phyloP scores from a whole-genome alignment of 441 rosid genomes.

The Erodium trifolium region DNA sequence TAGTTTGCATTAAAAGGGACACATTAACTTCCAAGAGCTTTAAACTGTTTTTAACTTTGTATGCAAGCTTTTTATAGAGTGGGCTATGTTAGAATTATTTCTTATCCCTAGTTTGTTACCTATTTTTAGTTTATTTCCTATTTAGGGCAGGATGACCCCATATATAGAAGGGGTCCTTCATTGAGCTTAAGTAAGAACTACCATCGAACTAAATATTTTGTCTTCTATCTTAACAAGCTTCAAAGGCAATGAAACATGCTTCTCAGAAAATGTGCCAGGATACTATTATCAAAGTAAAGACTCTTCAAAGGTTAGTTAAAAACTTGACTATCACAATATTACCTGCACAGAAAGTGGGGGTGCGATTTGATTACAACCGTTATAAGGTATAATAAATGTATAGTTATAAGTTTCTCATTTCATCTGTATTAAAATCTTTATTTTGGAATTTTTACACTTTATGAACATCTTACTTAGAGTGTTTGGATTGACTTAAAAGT shows the following conservation, averaged over 20 bases:
- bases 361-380: background rate
- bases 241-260: background rate
- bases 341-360: background rate
- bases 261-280: background rate
- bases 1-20: slow-evolving; percentile 1
- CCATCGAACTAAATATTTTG: too few relatives aligned
- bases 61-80: background rate
- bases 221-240: too few relatives aligned
- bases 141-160: too few relatives aligned
- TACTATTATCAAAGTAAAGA: background rate
- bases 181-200: too few relatives aligned
- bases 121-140: too few relatives aligned
- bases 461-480: background rate
- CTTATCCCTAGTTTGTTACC: too few relatives aligned
- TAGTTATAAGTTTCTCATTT: background rate
- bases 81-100: background rate
- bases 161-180: too few relatives aligned
- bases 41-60: background rate
- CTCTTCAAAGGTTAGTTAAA: background rate
- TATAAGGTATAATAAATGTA: background rate
- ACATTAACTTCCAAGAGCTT: background rate
- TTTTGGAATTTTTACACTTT: background rate
- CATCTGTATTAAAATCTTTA: background rate
- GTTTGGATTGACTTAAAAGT: background rate
- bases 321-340: background rate